A percentile compares a stretch with the other conserved stretches of the same genome.
phyloP scores from a whole-genome alignment of 1,284 basidiomycete genomes.

The Fomitopsis palustris region DNA sequence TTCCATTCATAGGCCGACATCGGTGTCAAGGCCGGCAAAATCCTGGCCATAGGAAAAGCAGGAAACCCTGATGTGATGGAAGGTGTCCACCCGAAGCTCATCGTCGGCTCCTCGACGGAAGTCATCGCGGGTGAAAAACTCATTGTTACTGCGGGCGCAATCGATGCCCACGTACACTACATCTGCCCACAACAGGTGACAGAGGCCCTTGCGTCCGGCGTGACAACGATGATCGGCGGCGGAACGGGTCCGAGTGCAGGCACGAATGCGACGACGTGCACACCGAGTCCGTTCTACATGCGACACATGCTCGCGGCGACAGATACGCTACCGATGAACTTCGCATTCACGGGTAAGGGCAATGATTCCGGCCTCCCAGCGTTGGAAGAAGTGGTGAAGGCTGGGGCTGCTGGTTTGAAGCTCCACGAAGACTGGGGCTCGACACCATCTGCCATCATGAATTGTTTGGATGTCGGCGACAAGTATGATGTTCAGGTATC shows the following conservation, averaged over 20 bases:
- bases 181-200: slow-evolving; percentile 92
- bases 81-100: slow-evolving; percentile 69
- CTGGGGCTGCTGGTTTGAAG: slow-evolving; percentile 91
- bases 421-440: slow-evolving; percentile 99
- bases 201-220: slow-evolving; percentile 67
- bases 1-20: slow-evolving; percentile 79
- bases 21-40: slow-evolving; percentile 84
- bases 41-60: slow-evolving; percentile 91
- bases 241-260: slow-evolving; percentile 93
- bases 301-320: slow-evolving; percentile 86
- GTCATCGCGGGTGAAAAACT: slow-evolving; percentile 94
- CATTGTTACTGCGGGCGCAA: slow-evolving; percentile 90
- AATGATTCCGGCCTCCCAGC: slow-evolving; percentile 80
- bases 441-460: slow-evolving; percentile 83
- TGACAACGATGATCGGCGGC: slow-evolving; percentile 89
- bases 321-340: slow-evolving; percentile 88
- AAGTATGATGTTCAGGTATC: slow-evolving; percentile 92
- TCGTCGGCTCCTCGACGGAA: slow-evolving; percentile 88
- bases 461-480: slow-evolving; percentile 81
- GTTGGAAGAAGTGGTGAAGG: slow-evolving; percentile 81
- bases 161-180: slow-evolving; percentile 92
- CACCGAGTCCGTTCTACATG: slow-evolving; percentile 86
- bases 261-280: slow-evolving; percentile 94
- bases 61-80: slow-evolving; percentile 97
- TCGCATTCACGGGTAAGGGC: slow-evolving; percentile 91